A percentile compares a stretch with the other conserved stretches of the same genome.
Conservation (phyloP, 106 monocot species). For the Xerophyta viscosa region DNA sequence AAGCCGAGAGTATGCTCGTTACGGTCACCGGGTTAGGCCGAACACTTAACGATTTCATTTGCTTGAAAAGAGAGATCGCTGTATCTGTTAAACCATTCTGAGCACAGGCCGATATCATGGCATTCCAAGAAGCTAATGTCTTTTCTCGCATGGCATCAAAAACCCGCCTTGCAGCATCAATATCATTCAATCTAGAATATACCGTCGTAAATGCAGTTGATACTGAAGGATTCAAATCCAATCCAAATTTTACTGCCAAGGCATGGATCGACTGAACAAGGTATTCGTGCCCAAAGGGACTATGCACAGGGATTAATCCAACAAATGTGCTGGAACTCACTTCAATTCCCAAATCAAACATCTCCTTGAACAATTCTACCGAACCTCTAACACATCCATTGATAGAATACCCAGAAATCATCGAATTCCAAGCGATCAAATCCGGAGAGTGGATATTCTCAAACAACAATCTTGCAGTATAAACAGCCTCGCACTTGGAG, state of each 20-base stretch:
- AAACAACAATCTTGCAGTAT: slow-evolving; percentile 29
- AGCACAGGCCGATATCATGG: slow-evolving; percentile 70
- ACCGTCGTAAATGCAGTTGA: slow-evolving; percentile 65
- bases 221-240: slow-evolving; percentile 34
- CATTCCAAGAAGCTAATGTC: slow-evolving; percentile 70
- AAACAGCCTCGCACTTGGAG: slow-evolving; percentile 49
- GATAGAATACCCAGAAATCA: slow-evolving; percentile 64
- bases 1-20: slow-evolving; percentile 73
- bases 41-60: slow-evolving; percentile 44
- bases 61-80: slow-evolving; percentile 54
- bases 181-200: slow-evolving; percentile 51
- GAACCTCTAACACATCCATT: slow-evolving; percentile 27
- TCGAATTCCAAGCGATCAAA: slow-evolving; percentile 52
- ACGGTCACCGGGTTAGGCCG: slow-evolving; percentile 60
- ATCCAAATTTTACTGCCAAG: slow-evolving; percentile 32
- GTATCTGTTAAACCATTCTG: slow-evolving; percentile 69
- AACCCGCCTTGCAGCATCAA: slow-evolving; percentile 35
- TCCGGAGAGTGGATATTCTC: slow-evolving; percentile 23
- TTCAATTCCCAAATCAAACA: slow-evolving; percentile 16
- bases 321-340: slow-evolving; percentile 60
- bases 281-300: slow-evolving; percentile 41
- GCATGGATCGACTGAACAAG: slow-evolving; percentile 46
- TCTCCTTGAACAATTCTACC: slow-evolving; percentile 38
- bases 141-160: slow-evolving; percentile 60
- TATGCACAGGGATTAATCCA: slow-evolving; percentile 53